Conservation (phyloP, 306 rosid species). For the Albizia julibrissin region DNA sequence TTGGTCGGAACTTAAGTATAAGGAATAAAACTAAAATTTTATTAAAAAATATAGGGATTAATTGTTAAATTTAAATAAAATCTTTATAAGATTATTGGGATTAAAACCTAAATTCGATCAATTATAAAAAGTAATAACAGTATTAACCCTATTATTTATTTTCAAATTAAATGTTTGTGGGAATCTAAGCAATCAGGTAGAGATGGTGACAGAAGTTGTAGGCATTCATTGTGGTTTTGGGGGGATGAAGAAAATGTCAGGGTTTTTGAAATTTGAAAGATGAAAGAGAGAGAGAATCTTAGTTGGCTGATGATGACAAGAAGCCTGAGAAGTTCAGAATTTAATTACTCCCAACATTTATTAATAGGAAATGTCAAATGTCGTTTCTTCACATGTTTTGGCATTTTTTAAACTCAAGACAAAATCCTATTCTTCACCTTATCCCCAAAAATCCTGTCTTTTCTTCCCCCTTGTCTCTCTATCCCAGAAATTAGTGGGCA, state of each 20-base stretch:
- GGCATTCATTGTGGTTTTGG: conserved; percentile 6
- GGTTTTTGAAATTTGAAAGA: conserved; percentile 20
- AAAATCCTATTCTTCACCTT: not conserved
- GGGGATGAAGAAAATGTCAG: conserved; percentile 11
- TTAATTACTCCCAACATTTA: not conserved
- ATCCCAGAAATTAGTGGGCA: not conserved
- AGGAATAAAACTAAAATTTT: no score
- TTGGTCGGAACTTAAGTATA: no score
- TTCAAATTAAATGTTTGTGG: not conserved
- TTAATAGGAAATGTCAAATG: conserved; percentile 20
- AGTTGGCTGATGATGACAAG: conserved; percentile 42
- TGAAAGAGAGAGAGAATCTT: conserved; percentile 3
- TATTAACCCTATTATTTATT: not conserved
- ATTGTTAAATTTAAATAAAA: no score
- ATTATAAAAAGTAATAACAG: no score
- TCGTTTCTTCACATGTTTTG: conserved; percentile 32
- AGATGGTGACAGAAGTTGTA: conserved; percentile 1
- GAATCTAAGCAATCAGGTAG: not conserved
- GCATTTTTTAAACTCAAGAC: not conserved
- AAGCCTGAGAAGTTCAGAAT: conserved; percentile 13
- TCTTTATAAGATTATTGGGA: no score
- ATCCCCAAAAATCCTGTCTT: not conserved
- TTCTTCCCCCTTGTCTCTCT: not conserved
- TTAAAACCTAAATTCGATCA: no score
- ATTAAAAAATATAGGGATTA: no score